phyloP scores from a whole-genome alignment of 2,329 filamentous ascomycete genomes.

The Ceratocystis alfenasii region DNA sequence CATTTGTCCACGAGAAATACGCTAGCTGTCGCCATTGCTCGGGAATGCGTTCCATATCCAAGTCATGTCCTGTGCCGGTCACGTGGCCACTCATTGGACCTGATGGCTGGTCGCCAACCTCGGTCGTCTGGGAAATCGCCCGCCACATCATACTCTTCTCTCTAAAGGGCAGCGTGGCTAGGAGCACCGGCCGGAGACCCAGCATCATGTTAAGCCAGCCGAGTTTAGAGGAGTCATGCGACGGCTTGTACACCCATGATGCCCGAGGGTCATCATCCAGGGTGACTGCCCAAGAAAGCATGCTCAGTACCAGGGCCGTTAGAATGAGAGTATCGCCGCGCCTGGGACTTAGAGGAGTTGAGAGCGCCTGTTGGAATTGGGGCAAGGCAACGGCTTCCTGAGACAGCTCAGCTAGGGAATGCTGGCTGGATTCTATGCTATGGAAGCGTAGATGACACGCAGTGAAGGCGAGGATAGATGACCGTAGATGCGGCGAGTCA shows the following conservation, averaged over 20 bases:
- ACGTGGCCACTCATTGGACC: constrained; percentile 22
- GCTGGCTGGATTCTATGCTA: constrained; percentile 3
- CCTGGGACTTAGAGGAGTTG: constrained; percentile 23
- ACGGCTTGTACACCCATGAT: constrained; percentile 24
- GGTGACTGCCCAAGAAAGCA: constrained; percentile 24
- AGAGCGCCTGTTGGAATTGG: constrained; percentile 24
- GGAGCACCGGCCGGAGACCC: constrained; percentile 25
- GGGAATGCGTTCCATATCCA: constrained; percentile 23
- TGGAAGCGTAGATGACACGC: constrained; percentile 25
- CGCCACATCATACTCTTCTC: constrained; percentile 23
- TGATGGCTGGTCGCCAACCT: constrained; percentile 20
- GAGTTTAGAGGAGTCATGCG: constrained; percentile 21
- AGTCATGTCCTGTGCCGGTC: constrained; percentile 16
- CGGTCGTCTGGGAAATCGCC: constrained; percentile 20
- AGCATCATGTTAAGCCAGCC: constrained; percentile 26
- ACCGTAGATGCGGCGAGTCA: constrained; percentile 23
- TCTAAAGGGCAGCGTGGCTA: constrained; percentile 23
- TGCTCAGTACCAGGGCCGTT: constrained; percentile 25
- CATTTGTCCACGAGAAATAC: constrained; percentile 16
- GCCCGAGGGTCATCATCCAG: constrained; percentile 21
- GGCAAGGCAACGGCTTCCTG: constrained; percentile 25
- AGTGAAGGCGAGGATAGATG: constrained; percentile 25
- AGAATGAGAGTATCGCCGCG: constrained; percentile 25
- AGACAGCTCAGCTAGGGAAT: constrained; percentile 25
- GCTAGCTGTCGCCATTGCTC: constrained; percentile 22